Evolutionary conservation across 495 filamentous ascomycete species (phyloP), one percentile per base, ranked within the genome.

Genomic region (Penicillium alfredii): DNA sequence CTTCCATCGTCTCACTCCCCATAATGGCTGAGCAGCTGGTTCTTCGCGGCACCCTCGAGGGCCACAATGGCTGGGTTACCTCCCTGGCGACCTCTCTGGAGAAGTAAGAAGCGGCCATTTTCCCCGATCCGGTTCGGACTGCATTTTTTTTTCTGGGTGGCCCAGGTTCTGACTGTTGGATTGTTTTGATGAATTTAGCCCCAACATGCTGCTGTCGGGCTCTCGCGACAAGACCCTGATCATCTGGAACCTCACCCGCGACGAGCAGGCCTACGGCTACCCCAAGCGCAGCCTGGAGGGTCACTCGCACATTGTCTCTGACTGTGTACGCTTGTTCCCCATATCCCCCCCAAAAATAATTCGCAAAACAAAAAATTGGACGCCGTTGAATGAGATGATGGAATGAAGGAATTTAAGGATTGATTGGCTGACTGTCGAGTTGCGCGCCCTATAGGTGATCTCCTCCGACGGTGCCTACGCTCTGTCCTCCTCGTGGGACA

Each of bases 161-260:
- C 36, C 24, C 46, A 42, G 44, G 33, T 52, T 61, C 64, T 68
- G 53, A 64, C 62, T 51, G 33, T 17, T 48, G 55, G 19, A 41
- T 29, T 49, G 45, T 49, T 52, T 48, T 46, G 52, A 45, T 51
- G 52, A 54, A 60, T 68, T 58, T 65, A 89, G 85, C 84, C 93
- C 93, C 59, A 96, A 99, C 79, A 99, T 99, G 93, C 88, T 99
- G 61, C 84, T 99, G 49, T 99, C 92, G 42, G 88, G 78, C 55
- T 85, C 78, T 69, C 87, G 92, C 68, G 92, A 99, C 80, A 94
- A 97, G 81, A 86, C 86, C 55, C 75, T 99, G 63, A 99, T 99
- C 74, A 90, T 99, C 80, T 99, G 92, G 92, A 94, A 94, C 82
- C 82, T 99, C 53, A 97, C 92, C 69, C 90, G 92, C 69, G 92